phyloP scores from a whole-genome alignment of 1,139 yeast genomes.

The Debaryomyces coudertii region DNA sequence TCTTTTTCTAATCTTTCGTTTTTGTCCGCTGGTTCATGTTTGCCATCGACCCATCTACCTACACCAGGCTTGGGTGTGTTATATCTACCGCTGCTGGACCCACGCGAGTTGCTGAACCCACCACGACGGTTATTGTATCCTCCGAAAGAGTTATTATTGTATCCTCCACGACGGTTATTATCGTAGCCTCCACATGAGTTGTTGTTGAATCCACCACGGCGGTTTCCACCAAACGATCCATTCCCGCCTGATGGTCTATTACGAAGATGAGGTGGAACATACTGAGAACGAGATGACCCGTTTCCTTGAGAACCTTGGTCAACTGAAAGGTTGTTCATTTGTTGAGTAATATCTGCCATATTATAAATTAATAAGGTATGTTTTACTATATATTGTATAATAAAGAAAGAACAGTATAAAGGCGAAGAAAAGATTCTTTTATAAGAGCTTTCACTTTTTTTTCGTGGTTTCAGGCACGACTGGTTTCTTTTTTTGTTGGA shows the following conservation, averaged over 20 bases:
- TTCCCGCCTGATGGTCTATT: constrained; percentile 29
- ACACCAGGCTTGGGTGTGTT: constrained; percentile 45
- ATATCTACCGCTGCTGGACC: constrained; percentile 27
- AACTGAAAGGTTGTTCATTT: constrained; percentile 49
- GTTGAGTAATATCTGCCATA: constrained; percentile 48
- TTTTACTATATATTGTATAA: constrained; percentile 7
- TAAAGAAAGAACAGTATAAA: constrained; percentile 5
- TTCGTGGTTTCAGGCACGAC: constrained; percentile 8
- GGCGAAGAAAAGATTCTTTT: constrained; percentile 13
- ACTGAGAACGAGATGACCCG: constrained; percentile 29
- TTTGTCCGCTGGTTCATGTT: constrained; percentile 80
- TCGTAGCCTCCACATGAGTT: constrained; percentile 14
- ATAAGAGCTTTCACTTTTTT: constrained; percentile 11
- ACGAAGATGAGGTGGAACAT: constrained; percentile 76
- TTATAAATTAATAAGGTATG: constrained; percentile 13
- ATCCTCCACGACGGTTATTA: constrained; percentile 17
- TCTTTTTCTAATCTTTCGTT: constrained; percentile 75
- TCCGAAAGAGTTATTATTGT: constrained; percentile 18
- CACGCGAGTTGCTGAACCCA: constrained; percentile 29
- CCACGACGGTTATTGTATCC: constrained; percentile 30
- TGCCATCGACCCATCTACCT: constrained; percentile 86
- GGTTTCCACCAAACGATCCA: constrained; percentile 19
- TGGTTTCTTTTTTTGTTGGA: constrained; percentile 5
- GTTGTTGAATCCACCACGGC: constrained; percentile 19
- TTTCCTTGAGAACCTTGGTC: constrained; percentile 25